These are phyloP conservation scores for Eutypella sp. DNA, from an alignment of 2,329 filamentous ascomycete genomes.

Conservation along the genomic window DNA sequence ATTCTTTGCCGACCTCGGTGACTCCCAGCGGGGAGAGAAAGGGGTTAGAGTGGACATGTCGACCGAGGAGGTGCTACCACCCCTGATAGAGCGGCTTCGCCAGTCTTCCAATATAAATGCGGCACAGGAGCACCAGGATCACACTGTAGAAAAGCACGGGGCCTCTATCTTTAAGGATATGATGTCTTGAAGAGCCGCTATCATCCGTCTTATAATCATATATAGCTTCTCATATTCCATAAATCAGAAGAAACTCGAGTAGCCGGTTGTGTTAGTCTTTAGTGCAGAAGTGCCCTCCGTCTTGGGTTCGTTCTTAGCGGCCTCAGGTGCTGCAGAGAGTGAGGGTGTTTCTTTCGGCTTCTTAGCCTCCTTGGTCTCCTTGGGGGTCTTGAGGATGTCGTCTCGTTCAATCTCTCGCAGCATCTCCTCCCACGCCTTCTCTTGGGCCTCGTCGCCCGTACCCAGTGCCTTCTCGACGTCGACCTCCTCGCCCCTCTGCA, in stretches of 20 bases:
- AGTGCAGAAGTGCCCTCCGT: constrained; percentile 14
- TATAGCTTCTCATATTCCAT: constrained; percentile 14
- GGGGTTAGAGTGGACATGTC: constrained; percentile 54
- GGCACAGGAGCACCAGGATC: constrained; percentile 11
- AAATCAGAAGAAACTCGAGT: constrained; percentile 48
- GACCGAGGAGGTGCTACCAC: constrained; percentile 54
- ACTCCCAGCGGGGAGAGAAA: constrained; percentile 43
- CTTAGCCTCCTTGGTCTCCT: constrained; percentile 33
- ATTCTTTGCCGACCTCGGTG: constrained; percentile 58
- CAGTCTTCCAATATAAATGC: constrained; percentile 18
- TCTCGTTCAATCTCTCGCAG: constrained; percentile 63
- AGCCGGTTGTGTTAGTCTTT: constrained; percentile 21
- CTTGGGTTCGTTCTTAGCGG: constrained; percentile 17
- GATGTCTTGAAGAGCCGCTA: constrained; percentile 41
- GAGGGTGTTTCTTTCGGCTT: constrained; percentile 30
- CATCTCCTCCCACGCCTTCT: constrained; percentile 84
- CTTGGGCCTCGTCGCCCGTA: constrained; percentile 67
- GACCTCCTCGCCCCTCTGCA: constrained; percentile 69
- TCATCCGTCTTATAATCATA: constrained; percentile 10
- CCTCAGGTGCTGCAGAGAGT: constrained; percentile 16
- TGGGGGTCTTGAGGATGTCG: constrained; percentile 46
- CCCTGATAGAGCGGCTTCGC: constrained; percentile 47
- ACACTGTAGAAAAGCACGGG: constrained; percentile 21
- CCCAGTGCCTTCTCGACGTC: constrained; percentile 82
- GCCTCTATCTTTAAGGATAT: constrained; percentile 52